Evolutionary conservation across 257 asterid species (phyloP).

Genomic region (Fraxinus pennsylvanica): DNA sequence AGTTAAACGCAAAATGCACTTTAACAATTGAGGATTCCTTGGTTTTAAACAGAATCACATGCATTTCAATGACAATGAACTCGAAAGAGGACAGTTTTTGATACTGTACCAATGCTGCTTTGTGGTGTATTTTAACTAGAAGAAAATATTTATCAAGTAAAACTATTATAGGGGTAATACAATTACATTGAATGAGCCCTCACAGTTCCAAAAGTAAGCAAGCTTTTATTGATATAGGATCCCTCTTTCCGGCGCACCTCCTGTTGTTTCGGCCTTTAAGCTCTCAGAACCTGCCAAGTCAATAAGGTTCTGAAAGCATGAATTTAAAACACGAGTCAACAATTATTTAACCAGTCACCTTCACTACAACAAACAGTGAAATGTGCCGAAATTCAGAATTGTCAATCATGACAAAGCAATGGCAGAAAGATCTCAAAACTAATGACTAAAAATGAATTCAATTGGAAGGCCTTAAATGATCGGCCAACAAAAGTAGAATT

Average conservation of each 20-base stretch:
- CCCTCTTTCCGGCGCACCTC: conserved; percentile 94
- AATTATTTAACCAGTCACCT: conserved; percentile 28
- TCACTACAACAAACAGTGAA: conserved; percentile 25
- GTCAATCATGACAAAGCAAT: background rate
- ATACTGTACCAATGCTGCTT: background rate
- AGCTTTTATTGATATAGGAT: conserved; percentile 93
- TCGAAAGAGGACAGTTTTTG: background rate
- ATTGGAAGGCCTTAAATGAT: background rate
- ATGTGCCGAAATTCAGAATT: conserved; percentile 13
- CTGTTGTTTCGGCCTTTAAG: conserved; percentile 91
- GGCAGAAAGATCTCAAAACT: background rate
- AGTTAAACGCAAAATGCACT: background rate
- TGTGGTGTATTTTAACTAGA: background rate
- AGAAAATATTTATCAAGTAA: conserved; percentile 19
- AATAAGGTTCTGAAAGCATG: conserved; percentile 86
- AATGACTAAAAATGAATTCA: background rate
- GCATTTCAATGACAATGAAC: background rate
- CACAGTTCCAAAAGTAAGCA: conserved; percentile 99
- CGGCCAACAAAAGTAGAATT: conserved; percentile 11
- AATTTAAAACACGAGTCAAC: conserved; percentile 24
- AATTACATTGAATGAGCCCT: conserved; percentile 51
- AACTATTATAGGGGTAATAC: conserved; percentile 36
- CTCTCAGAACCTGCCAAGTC: conserved; percentile 99
- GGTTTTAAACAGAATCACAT: background rate
- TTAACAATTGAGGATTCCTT: background rate